Evolutionary conservation across 345 rosid species (phyloP).

Genomic region (Angophora floribunda): DNA sequence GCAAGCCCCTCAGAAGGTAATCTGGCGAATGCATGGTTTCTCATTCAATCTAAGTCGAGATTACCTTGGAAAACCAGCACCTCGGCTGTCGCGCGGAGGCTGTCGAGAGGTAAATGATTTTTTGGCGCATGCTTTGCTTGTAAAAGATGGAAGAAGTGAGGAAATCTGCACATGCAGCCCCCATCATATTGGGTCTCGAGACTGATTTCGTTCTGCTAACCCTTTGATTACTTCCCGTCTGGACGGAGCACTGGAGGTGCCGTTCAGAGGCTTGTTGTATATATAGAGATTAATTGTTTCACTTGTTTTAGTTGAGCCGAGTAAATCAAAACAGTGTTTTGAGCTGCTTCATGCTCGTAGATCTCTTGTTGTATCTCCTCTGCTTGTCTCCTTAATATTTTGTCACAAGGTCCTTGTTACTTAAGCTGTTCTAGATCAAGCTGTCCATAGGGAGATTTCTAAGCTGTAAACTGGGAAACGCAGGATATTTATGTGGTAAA

Average conservation of each 20-base stretch:
- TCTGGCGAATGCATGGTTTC: neutral
- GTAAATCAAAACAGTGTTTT: slow-evolving; percentile 10
- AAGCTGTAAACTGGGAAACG: neutral
- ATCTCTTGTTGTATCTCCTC: neutral
- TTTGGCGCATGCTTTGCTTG: neutral
- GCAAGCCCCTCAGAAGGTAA: slow-evolving; percentile 16
- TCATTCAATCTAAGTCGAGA: slow-evolving; percentile 5
- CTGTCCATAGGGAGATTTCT: neutral
- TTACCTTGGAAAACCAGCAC: neutral
- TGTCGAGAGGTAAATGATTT: slow-evolving; percentile 9
- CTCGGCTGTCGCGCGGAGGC: neutral
- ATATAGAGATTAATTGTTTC: slow-evolving; percentile 41
- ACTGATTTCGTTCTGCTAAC: slow-evolving; percentile 15
- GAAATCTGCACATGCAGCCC: neutral
- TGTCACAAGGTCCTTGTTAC: neutral
- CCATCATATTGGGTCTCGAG: neutral
- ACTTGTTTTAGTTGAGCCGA: slow-evolving; percentile 6
- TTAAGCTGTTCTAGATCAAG: neutral
- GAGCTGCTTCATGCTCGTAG: slow-evolving; percentile 13
- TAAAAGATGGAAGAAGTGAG: slow-evolving; percentile 3
- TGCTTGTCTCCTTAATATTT: neutral
- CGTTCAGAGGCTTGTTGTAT: slow-evolving; percentile 45
- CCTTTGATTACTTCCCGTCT: slow-evolving; percentile 14
- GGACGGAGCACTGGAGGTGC: slow-evolving; percentile 10
- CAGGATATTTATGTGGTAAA: neutral